Percentiles rank a stretch among this genome's conserved stretches.
Conservation (phyloP, 2,329 filamentous ascomycete genomes). For the Monosporascus sp. region DNA sequence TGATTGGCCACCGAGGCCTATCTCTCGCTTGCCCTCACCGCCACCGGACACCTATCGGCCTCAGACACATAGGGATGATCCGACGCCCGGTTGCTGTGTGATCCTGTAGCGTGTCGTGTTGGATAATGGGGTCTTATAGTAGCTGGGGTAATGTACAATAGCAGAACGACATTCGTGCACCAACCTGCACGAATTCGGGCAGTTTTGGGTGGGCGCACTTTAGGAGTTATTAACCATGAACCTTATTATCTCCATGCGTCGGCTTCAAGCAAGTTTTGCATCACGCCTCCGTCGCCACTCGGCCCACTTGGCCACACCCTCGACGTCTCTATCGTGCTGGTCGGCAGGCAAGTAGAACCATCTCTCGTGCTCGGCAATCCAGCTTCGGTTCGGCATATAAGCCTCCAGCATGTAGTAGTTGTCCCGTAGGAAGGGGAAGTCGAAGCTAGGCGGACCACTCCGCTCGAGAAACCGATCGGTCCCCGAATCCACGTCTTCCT, state of each 20-base stretch:
- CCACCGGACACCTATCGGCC: no score
- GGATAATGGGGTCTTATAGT: no score
- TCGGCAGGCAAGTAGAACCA: conserved; percentile 45
- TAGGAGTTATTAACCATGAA: not conserved
- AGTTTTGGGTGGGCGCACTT: no score
- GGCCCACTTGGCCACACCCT: conserved; percentile 23
- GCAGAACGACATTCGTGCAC: no score
- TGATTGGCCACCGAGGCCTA: no score
- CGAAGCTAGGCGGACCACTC: conserved; percentile 44
- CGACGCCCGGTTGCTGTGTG: no score
- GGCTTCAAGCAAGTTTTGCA: not conserved
- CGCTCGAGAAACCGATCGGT: conserved; percentile 47
- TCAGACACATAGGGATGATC: no score
- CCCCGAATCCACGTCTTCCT: conserved; percentile 37
- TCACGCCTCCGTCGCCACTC: conserved; percentile 7
- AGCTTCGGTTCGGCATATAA: conserved; percentile 51
- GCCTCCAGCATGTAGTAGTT: conserved; percentile 55
- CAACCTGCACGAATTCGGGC: no score
- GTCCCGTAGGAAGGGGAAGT: conserved; percentile 51
- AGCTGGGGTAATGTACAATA: no score
- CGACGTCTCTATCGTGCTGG: conserved; percentile 35
- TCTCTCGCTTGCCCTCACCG: no score
- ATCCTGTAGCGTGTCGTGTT: no score
- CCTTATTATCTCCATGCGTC: not conserved
- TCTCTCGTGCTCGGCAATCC: conserved; percentile 37